Evolutionary conservation across 2,329 filamentous ascomycete species (phyloP).

Genomic region (Esteya vermicola): DNA sequence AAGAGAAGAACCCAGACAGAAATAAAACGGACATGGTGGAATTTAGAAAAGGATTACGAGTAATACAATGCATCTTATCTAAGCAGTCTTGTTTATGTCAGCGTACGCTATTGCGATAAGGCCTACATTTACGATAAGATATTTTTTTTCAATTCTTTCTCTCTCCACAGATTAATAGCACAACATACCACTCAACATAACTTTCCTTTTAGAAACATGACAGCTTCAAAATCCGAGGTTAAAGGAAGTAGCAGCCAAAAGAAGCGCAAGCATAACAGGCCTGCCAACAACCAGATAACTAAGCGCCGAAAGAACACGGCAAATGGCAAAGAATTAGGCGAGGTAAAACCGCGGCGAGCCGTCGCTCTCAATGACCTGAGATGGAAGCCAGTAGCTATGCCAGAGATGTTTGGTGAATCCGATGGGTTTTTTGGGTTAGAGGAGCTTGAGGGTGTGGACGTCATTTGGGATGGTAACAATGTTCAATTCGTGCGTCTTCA

Average conservation of each 20-base stretch:
- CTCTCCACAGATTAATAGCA: not conserved
- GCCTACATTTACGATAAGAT: not conserved
- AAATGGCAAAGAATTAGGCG: constrained; percentile 6
- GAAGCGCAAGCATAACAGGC: not conserved
- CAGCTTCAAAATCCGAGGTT: not conserved
- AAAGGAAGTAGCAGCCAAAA: not conserved
- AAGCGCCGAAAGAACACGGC: constrained; percentile 5
- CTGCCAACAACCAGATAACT: not conserved
- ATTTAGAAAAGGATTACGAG: no score
- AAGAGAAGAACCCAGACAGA: no score
- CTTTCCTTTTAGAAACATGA: no score
- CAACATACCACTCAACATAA: not conserved
- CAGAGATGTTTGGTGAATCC: constrained; percentile 72
- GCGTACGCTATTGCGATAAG: no score
- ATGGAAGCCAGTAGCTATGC: constrained; percentile 50
- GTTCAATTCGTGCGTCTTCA: constrained; percentile 37
- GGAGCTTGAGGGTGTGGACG: constrained; percentile 79
- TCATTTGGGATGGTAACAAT: constrained; percentile 52
- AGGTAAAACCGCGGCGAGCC: constrained; percentile 24
- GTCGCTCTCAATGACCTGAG: constrained; percentile 33
- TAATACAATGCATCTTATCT: no score
- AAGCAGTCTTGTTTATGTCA: no score
- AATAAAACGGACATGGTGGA: no score
- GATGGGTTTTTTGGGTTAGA: constrained; percentile 88
- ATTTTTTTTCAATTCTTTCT: not conserved